These are phyloP conservation scores for Cladosporium velox DNA, from an alignment of 2,329 filamentous ascomycete species.

Conservation along the genomic window DNA sequence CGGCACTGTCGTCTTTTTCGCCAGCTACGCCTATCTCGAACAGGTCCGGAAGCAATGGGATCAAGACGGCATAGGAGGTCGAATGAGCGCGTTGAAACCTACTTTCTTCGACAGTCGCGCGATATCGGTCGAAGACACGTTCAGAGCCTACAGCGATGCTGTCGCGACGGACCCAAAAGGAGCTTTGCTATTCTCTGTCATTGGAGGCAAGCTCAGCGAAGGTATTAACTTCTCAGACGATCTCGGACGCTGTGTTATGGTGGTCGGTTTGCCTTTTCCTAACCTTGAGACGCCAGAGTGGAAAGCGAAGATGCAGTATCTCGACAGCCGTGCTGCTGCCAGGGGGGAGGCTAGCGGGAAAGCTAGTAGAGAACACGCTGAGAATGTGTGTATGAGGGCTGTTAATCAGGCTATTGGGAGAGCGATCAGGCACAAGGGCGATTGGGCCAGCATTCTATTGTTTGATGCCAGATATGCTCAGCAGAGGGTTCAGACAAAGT, in stretches of 20 bases:
- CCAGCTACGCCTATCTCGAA: constrained; percentile 88
- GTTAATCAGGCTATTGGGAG: constrained; percentile 96
- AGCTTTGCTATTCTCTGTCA: constrained; percentile 82
- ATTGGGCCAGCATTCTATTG: constrained; percentile 89
- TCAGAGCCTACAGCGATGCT: constrained; percentile 70
- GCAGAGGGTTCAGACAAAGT: constrained; percentile 71
- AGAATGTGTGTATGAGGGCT: constrained; percentile 93
- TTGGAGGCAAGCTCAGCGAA: constrained; percentile 93
- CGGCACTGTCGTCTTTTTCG: constrained; percentile 92
- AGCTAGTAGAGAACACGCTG: constrained; percentile 76
- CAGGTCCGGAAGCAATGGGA: constrained; percentile 58
- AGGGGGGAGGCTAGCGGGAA: constrained; percentile 42
- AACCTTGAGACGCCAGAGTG: constrained; percentile 88
- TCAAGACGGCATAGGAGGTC: constrained; percentile 32
- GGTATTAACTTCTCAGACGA: constrained; percentile 97
- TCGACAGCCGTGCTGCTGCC: constrained; percentile 62
- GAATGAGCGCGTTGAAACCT: constrained; percentile 27
- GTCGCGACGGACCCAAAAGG: constrained; percentile 59
- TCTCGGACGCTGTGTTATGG: constrained; percentile 83
- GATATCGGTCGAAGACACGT: constrained; percentile 65
- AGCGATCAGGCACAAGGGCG: constrained; percentile 81
- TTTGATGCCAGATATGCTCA: constrained; percentile 78
- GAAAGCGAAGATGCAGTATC: constrained; percentile 87
- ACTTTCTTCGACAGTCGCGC: constrained; percentile 62
- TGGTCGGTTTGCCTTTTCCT: constrained; percentile 91